Base-by-base conservation (phyloP, 306 rosid species). In the Citrullus amarus region DNA sequence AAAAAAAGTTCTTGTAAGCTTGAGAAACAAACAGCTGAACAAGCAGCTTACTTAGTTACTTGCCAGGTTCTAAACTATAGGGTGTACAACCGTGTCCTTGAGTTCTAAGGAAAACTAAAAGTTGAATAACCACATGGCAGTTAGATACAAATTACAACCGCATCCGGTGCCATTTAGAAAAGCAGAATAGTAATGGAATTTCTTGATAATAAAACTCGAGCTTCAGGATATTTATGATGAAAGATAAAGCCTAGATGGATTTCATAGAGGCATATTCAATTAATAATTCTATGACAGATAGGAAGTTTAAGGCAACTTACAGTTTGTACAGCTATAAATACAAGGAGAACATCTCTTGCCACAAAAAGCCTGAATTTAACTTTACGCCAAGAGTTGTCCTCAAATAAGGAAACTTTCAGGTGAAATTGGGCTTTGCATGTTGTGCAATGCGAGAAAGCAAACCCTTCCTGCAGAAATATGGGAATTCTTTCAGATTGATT, bases 361-460 rank as follows among this genome's bases (percentile, higher is more conserved):
- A 96, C 98, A 73, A 96, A 96, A 75, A 93, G 84, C 78, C 97
- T 86, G 83, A 96, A 96, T 84, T 96, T 96, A 58, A 91, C 48
- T 86, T 87, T 91, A 66, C 85, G 99, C 97, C 99, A 91, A 67
- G 93, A 88, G 81, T 82, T 96, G 80, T 96, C 99, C 93, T 90
- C 99, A 80, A 79, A 92, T 11, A 54, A 80, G 86, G 86, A 93
- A 83, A 91, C 90, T 75, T 85, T 87, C 54, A 96, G 91, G 84
- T 96, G 99, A 89, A 88, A 96, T 48, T 93, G 98, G 55, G 99
- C 98, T 87, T 96, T 96, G 90, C 99, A 96, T 30, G 99, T 96
- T 76, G 98, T 90, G 87, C 99, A 96, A 86, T 96, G 97, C 16
- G 99, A 96, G 87, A 96, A 96, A 66, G 99, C 98, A 86, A 92